These are phyloP conservation scores for Cinnamomum chago DNA, from an alignment of 164 flowering plant genomes.

Conservation along the genomic window DNA sequence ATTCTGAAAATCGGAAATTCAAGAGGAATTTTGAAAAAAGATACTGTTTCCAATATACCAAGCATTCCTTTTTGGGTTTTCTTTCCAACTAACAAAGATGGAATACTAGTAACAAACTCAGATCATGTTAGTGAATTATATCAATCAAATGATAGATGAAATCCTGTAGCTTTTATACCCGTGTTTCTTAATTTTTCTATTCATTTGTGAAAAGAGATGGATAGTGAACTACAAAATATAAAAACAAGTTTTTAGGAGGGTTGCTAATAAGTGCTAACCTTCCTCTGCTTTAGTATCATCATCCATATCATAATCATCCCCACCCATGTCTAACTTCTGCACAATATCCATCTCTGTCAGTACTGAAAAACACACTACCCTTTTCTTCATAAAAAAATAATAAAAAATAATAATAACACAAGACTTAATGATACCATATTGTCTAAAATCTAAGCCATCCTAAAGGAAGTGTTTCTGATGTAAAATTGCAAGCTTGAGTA, in stretches of 20 bases:
- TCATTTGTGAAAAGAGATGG: neutral
- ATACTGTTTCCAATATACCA: neutral
- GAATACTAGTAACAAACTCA: too few relatives aligned
- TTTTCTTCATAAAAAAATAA: neutral
- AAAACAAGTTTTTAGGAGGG: neutral
- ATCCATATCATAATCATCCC: constrained; percentile 34
- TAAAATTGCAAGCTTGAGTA: neutral
- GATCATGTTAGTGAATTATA: neutral
- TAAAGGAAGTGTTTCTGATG: neutral
- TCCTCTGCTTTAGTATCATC: constrained; percentile 21
- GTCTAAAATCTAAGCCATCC: neutral
- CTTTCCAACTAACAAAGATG: neutral
- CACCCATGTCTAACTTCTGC: constrained; percentile 38
- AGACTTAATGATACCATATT: too few relatives aligned
- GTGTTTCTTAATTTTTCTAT: neutral
- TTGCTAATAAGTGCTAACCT: constrained; percentile 16
- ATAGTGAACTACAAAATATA: neutral
- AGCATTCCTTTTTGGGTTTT: neutral
- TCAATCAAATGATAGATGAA: neutral
- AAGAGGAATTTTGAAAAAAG: neutral
- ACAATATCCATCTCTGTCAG: constrained; percentile 20
- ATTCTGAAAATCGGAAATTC: neutral
- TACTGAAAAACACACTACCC: constrained; percentile 16
- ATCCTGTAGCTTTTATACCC: neutral
- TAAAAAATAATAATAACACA: too few relatives aligned